phyloP scores from a whole-genome alignment of 2,329 filamentous ascomycete species.

The Macrophomina tecta region DNA sequence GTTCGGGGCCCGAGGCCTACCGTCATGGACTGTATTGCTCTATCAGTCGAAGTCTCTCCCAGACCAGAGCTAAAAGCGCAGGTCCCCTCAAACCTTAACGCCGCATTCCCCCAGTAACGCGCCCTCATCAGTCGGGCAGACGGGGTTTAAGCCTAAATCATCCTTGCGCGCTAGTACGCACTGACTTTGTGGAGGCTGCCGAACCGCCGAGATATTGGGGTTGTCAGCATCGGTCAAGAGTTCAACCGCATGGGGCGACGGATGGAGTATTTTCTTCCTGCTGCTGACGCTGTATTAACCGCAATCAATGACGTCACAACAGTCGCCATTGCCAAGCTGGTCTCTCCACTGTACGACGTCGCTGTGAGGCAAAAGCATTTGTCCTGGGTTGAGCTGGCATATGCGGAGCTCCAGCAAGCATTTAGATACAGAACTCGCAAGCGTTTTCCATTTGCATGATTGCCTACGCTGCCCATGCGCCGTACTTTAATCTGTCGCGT shows the following conservation, averaged over 20 bases:
- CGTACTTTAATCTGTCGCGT: background rate
- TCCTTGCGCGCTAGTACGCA: background rate
- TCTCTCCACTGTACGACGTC: too few species aligned
- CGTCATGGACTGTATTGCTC: background rate
- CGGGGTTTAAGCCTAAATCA: background rate
- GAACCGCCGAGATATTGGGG: background rate
- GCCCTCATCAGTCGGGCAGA: background rate
- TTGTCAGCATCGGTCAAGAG: background rate
- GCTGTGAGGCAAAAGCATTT: too few species aligned
- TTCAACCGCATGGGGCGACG: background rate
- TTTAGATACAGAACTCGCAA: too few species aligned
- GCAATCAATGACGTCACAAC: conserved; percentile 10
- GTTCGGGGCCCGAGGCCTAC: too few species aligned
- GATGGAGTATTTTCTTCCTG: background rate
- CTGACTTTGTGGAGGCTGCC: background rate
- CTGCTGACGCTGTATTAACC: background rate
- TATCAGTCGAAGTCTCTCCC: background rate
- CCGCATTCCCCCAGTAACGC: background rate
- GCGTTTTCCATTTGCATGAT: too few species aligned
- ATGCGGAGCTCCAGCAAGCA: too few species aligned
- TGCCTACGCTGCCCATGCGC: background rate
- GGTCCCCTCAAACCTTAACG: background rate
- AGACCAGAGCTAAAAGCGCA: background rate
- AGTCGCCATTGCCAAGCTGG: background rate
- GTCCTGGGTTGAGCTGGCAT: too few species aligned